Evolutionary conservation across 176 grass and related monocot species (phyloP), one percentile per base, ranked within the genome.

Genomic region (Calamus simplicifolius): DNA sequence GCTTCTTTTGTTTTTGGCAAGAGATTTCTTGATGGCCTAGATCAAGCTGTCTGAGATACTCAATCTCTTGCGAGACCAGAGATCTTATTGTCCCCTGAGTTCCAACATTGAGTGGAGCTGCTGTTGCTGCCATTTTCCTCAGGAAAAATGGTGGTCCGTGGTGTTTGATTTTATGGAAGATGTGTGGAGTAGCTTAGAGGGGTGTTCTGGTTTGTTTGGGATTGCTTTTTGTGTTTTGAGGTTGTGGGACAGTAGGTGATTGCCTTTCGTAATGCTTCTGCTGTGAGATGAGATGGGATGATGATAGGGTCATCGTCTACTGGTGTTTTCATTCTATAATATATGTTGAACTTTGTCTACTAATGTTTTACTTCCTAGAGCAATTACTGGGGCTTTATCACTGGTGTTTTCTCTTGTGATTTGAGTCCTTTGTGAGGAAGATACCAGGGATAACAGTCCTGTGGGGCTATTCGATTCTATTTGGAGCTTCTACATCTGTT

Each of bases 21-120:
- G 27, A 55, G 52, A 56, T 18, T 56, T 38, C 51, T 23, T 23
- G 28, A 16, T 18, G 17, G 28, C 29, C 49, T 35, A 60, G 48
- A 57, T 69, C 25, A 25, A 76, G 63, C 19, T 29, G 52, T 19
- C 66, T 50, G 57, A 77, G 62, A n/a, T 77, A 69, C 52, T 68
- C 64, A 6, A 77, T 77, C 63, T 77, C 74, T 59, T 77, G 64
- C 14, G 56, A 68, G 18, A 77, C 19, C 52, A 77, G 35, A 13
- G 74, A 68, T 21, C 50, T 64, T 28, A 77, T 69, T 48, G 74
- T 77, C 16, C 74, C 74, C 48, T n/a, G 57, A 43, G 74, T 27
- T 6, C 74, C 64, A 13, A 77, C 28, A 28, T 61, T 49, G 18
- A 77, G 7, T 0, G 64, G 74, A 25, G 56, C 52, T 30, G 65